Base-by-base conservation (phyloP, 352 stramenopile species). In the Phytophthora megakarya region DNA sequence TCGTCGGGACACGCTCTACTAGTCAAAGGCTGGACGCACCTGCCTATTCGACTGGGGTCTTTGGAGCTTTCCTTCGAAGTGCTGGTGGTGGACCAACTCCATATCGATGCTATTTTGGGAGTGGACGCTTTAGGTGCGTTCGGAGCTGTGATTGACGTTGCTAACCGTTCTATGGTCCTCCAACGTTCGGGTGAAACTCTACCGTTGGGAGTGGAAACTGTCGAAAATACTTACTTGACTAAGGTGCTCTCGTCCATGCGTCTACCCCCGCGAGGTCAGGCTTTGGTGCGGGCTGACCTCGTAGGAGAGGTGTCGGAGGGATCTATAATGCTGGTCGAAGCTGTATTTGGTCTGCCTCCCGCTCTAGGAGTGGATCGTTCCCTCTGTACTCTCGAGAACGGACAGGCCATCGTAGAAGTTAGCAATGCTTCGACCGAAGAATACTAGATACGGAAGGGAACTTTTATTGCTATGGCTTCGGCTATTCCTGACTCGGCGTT, bases 351-450 rank as follows among this genome's bases (percentile, higher is more conserved):
- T 1, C 3, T 52, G 18, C 30, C 38, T 0, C 38, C 39, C 11
- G 42, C 46, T 1, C 8, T 59, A 3, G 30, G 47, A 3, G 47
- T 65, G 13, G 57, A 38, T 1, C 37, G 39, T 2, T 52, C 57
- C 2, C 18, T 65, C 2, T 26, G 39, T 18, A 48, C 30, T 1
- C 21, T 57, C 21, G 22, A 25, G 5, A 6, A 18, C 7, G 26
- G 57, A 3, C 15, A 56, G 15, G 39, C 30, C 5, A 4, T 65
- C 0, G 47, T 58, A 5, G 30, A 59, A 35, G 1, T 58, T 3
- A 53, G 47, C 12, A 65, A 65, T 26, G 28, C 47, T 9, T 53
- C 47, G 3, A 53, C 57, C 0, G 57, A 65, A 6, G 47, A 48
- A 21, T 42, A 25, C 7, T 54, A 30, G 39, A 12, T 65, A 19